Percentiles rank a stretch among this genome's conserved stretches.
Evolutionary conservation across 2,329 filamentous ascomycete species (phyloP).

Genomic region (Clarireedia sp.): DNA sequence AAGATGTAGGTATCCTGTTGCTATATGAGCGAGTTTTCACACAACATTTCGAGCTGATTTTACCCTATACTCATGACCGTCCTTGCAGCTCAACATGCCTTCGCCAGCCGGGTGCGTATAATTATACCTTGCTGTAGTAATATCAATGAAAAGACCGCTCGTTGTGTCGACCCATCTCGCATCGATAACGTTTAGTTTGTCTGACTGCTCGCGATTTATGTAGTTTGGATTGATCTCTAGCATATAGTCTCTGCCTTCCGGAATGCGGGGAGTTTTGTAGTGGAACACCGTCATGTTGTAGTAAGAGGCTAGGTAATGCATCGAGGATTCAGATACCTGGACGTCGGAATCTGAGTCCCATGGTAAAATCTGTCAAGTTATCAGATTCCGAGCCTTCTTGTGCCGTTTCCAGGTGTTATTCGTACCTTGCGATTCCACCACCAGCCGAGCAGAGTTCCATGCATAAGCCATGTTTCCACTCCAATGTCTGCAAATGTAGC

Average conservation of each 20-base stretch:
- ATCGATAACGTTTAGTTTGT: conserved; percentile 73
- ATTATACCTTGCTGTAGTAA: conserved; percentile 57
- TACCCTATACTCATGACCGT: conserved; percentile 43
- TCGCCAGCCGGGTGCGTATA: conserved; percentile 33
- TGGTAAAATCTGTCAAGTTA: conserved; percentile 48
- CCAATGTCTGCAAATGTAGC: conserved; percentile 54
- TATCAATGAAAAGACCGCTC: conserved; percentile 76
- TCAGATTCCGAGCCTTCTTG: not conserved
- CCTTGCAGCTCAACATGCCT: conserved; percentile 43
- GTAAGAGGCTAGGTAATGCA: conserved; percentile 44
- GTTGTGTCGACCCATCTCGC: conserved; percentile 72
- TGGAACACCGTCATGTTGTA: conserved; percentile 36
- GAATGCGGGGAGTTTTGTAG: conserved; percentile 28
- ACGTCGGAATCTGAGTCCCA: conserved; percentile 76
- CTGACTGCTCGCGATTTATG: conserved; percentile 50
- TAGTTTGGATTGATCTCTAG: conserved; percentile 73
- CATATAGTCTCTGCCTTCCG: conserved; percentile 49
- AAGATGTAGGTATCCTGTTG: conserved; percentile 52
- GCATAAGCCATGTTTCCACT: conserved; percentile 49
- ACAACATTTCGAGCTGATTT: conserved; percentile 1
- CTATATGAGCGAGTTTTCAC: conserved; percentile 4
- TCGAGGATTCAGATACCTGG: conserved; percentile 43
- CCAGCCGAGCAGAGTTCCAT: conserved; percentile 78
- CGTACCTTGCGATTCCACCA: conserved; percentile 61
- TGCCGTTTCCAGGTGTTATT: not conserved